phyloP scores from a whole-genome alignment of 2,329 filamentous ascomycete species.

The Elsinoe arachidis region DNA sequence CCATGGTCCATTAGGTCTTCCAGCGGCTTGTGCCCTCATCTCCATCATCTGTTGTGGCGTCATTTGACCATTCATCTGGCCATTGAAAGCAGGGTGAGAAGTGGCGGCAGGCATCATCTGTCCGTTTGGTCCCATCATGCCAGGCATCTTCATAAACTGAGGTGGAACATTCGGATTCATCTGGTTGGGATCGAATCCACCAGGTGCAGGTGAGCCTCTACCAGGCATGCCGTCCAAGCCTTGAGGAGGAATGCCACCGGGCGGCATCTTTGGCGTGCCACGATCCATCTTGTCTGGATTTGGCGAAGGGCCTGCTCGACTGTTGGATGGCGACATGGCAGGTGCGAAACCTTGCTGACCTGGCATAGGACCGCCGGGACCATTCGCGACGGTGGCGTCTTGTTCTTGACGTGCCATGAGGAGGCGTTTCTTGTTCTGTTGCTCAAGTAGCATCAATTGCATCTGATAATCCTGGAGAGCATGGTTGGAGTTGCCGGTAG shows the following conservation, averaged over 20 bases:
- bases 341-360: conserved; percentile 38
- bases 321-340: conserved; percentile 59
- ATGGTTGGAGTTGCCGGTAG: conserved; percentile 57
- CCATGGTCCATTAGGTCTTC: conserved; percentile 32
- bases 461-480: conserved; percentile 82
- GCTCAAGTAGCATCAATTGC: conserved; percentile 78
- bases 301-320: conserved; percentile 63
- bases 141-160: conserved; percentile 41
- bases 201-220: conserved; percentile 51
- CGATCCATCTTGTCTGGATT: conserved; percentile 74
- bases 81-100: conserved; percentile 56
- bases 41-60: conserved; percentile 47
- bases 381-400: conserved; percentile 49
- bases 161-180: conserved; percentile 39
- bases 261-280: conserved; percentile 63
- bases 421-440: conserved; percentile 78
- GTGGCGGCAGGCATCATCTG: conserved; percentile 49
- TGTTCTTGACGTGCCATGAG: conserved; percentile 78
- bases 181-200: conserved; percentile 45
- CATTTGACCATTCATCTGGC: conserved; percentile 23
- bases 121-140: conserved; percentile 50
- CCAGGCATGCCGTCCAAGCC: conserved; percentile 59
- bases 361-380: conserved; percentile 40
- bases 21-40: conserved; percentile 27
- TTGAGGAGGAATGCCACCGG: conserved; percentile 60